Evolutionary conservation across 2,329 filamentous ascomycete species (phyloP).

Genomic region (Clarireedia homoeocarpa): DNA sequence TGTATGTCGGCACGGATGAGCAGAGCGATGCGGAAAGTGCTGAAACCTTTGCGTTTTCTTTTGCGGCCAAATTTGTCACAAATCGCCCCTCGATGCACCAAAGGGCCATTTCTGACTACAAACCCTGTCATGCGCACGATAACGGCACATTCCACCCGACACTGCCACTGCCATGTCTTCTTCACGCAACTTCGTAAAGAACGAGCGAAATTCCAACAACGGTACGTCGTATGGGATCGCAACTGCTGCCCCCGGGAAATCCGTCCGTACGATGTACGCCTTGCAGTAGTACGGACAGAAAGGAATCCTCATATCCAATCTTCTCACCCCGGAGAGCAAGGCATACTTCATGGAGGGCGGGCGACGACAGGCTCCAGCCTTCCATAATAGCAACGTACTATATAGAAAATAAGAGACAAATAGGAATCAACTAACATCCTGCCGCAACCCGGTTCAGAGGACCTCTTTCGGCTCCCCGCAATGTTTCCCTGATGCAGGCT

Average conservation of each 20-base stretch:
- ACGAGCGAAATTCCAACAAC: neutral
- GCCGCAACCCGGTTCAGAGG: too few relatives aligned
- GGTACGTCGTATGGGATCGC: too few relatives aligned
- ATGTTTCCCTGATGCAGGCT: too few relatives aligned
- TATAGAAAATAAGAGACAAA: too few relatives aligned
- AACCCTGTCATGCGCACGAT: neutral
- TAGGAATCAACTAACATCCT: too few relatives aligned
- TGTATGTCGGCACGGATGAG: neutral
- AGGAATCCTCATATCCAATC: too few relatives aligned
- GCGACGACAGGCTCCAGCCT: neutral
- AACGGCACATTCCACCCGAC: neutral
- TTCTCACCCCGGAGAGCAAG: neutral
- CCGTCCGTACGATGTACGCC: too few relatives aligned
- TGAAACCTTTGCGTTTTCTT: neutral
- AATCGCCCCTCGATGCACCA: neutral
- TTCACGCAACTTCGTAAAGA: neutral
- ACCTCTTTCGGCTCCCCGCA: too few relatives aligned
- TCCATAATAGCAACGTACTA: neutral
- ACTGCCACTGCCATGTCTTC: neutral
- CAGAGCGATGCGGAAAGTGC: neutral
- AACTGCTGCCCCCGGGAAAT: too few relatives aligned
- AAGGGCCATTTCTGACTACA: neutral
- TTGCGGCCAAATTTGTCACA: neutral
- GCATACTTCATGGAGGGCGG: slow-evolving; percentile 6
- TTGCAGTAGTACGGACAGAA: too few relatives aligned